phyloP scores from a whole-genome alignment of 2,329 filamentous ascomycete species.

The Nemania abortiva region DNA sequence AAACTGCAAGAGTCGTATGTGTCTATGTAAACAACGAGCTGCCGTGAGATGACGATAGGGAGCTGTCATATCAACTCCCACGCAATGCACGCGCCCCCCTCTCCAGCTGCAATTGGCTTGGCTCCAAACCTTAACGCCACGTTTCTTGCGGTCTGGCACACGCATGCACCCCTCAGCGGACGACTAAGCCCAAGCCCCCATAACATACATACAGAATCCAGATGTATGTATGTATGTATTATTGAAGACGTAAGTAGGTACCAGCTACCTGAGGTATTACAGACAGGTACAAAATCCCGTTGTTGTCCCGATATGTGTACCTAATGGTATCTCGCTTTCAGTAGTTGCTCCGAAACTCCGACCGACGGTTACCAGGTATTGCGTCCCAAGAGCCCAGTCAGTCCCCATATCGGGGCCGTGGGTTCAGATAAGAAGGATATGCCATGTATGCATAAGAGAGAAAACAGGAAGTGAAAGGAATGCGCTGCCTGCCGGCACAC shows the following conservation, averaged over 20 bases:
- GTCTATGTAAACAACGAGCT: not conserved
- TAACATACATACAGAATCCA: not conserved
- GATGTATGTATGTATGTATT: no score
- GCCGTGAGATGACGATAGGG: not conserved
- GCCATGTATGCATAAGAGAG: no score
- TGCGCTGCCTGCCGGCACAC: slow-evolving; percentile 3
- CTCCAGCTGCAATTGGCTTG: slow-evolving; percentile 2
- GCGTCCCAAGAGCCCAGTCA: not conserved
- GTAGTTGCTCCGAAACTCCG: not conserved
- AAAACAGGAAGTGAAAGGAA: not conserved
- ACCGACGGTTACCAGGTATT: not conserved
- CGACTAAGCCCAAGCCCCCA: not conserved
- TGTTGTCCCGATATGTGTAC: not conserved
- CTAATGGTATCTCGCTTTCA: not conserved
- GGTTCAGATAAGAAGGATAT: not conserved
- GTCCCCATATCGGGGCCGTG: not conserved
- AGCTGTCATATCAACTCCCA: slow-evolving; percentile 2
- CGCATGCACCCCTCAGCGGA: slow-evolving; percentile 1
- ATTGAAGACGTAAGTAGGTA: not conserved
- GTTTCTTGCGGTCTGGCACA: not conserved
- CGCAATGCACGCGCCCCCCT: not conserved
- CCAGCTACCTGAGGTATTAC: not conserved
- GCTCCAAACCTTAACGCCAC: slow-evolving; percentile 12
- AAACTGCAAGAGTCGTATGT: not conserved
- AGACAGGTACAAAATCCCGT: not conserved